Evolutionary conservation across 257 asterid genomes (phyloP), one percentile per base, ranked within the genome.

Genomic region (Nicotiana tabacum): DNA sequence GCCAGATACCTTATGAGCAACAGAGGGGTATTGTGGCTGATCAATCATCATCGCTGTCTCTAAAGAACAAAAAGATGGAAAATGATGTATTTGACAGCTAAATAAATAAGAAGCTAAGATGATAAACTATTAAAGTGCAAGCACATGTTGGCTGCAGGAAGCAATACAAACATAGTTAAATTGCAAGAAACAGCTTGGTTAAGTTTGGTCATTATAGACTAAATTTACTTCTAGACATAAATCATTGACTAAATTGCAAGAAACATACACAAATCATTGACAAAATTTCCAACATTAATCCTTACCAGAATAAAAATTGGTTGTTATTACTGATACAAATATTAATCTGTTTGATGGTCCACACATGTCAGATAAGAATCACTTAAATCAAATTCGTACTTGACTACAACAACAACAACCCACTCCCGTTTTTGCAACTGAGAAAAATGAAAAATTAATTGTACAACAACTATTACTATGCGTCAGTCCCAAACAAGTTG

Each of bases 1-100:
- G 3, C 83, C 66, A 81, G 85, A 81, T 84, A 84, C 67, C 81
- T 82, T 88, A 33, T 86, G 82, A 65, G 86, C 79, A 24, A 84
- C 83, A 55, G 85, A 57, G 12, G 86, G 89, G 51, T 83, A 83
- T 6, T 79, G 83, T 33, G 62, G 81, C 62, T 58, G 83, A 83
- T 84, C 87, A 76, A 82, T 35, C 77, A 66, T 76, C 86, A 67
- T 83, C 16, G 37, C 77, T 76, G 21, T 56, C 74, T 27, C n/a
- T 37, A 29, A 62, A 62, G 32, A 66, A 61, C 30, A 9, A 80
- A 51, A 29, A 12, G 69, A 35, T 61, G 48, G 48, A 32, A 80
- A 16, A 60, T 16, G 24, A 61, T 15, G 48, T 18, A 35, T 39
- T 4, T 33, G 57, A 77, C 61, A 27, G 21, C 21, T 30, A 70